Conservation (phyloP, 2,329 filamentous ascomycete genomes). For the Nothophoma quercina region DNA sequence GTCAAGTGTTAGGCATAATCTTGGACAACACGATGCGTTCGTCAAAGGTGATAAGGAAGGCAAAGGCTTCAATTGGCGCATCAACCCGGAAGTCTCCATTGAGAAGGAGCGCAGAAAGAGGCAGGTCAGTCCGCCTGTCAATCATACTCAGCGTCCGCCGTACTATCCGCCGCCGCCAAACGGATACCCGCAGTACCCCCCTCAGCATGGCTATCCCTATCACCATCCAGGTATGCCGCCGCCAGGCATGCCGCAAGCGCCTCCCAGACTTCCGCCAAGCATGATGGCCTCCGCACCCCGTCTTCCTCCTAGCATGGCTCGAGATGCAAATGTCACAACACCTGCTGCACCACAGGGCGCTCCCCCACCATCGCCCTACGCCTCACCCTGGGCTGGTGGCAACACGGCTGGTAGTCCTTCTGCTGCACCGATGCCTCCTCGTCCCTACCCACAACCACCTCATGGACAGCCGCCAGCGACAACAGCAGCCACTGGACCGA, state of each 20-base stretch:
- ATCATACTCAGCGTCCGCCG: slow-evolving; percentile 38
- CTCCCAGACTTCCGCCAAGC: slow-evolving; percentile 40
- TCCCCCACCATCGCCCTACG: slow-evolving; percentile 43
- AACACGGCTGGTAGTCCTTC: slow-evolving; percentile 37
- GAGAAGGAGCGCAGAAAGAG: slow-evolving; percentile 63
- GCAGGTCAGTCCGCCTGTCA: slow-evolving; percentile 56
- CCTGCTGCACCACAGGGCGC: slow-evolving; percentile 36
- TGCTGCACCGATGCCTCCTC: slow-evolving; percentile 35
- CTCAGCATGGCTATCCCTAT: slow-evolving; percentile 37
- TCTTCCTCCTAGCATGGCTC: slow-evolving; percentile 48
- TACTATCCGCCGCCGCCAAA: slow-evolving; percentile 45
- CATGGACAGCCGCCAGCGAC: slow-evolving; percentile 36
- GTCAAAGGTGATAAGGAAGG: slow-evolving; percentile 67
- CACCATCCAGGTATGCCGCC: slow-evolving; percentile 42
- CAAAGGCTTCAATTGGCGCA: slow-evolving; percentile 70
- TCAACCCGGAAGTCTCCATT: slow-evolving; percentile 66
- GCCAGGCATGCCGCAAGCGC: slow-evolving; percentile 41
- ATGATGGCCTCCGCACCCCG: slow-evolving; percentile 37
- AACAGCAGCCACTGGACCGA: slow-evolving; percentile 29
- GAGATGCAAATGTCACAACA: slow-evolving; percentile 34
- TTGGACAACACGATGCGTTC: slow-evolving; percentile 66
- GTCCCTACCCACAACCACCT: slow-evolving; percentile 38
- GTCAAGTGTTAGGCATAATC: slow-evolving; percentile 71
- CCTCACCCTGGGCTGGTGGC: slow-evolving; percentile 48
- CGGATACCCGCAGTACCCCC: slow-evolving; percentile 38